Percentiles rank a stretch among this genome's conserved stretches.
Conservation (phyloP, 2,329 filamentous ascomycete genomes). For the Hypoxylon sp. region DNA sequence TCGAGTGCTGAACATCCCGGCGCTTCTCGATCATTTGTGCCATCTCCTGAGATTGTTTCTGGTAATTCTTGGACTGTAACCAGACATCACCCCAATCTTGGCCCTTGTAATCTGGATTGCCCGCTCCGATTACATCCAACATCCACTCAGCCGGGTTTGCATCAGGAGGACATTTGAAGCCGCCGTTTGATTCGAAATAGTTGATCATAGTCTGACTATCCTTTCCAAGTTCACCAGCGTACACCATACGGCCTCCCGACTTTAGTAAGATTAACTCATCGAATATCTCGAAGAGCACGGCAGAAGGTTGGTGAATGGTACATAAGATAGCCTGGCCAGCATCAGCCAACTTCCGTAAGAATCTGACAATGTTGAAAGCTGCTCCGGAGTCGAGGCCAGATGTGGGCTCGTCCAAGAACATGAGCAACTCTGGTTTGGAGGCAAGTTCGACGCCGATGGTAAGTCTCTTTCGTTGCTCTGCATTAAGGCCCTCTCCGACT, state of each 20-base stretch:
- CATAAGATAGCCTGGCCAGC: constrained; percentile 72
- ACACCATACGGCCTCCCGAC: constrained; percentile 67
- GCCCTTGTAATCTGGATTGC: constrained; percentile 71
- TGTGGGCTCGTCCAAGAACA: constrained; percentile 76
- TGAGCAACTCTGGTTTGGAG: constrained; percentile 70
- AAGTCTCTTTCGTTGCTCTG: constrained; percentile 70
- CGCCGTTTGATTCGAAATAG: constrained; percentile 68
- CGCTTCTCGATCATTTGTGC: constrained; percentile 65
- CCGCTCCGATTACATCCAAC: constrained; percentile 72
- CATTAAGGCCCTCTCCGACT: constrained; percentile 71
- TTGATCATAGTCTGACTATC: constrained; percentile 64
- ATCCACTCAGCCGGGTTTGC: constrained; percentile 70
- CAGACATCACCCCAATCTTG: constrained; percentile 76
- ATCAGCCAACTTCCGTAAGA: constrained; percentile 73
- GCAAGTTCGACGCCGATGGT: constrained; percentile 71
- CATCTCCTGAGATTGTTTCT: constrained; percentile 65
- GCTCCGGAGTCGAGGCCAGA: constrained; percentile 72
- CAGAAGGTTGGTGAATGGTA: constrained; percentile 73
- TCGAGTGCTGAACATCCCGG: constrained; percentile 56
- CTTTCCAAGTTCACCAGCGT: constrained; percentile 68
- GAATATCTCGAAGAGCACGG: constrained; percentile 70
- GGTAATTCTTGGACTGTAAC: constrained; percentile 66
- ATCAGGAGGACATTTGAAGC: constrained; percentile 61
- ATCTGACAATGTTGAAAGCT: constrained; percentile 73
- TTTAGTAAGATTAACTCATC: constrained; percentile 70